These are phyloP conservation scores for Neophaeococcomyces aloes DNA, from an alignment of 2,329 filamentous ascomycete genomes.

Conservation along the genomic window DNA sequence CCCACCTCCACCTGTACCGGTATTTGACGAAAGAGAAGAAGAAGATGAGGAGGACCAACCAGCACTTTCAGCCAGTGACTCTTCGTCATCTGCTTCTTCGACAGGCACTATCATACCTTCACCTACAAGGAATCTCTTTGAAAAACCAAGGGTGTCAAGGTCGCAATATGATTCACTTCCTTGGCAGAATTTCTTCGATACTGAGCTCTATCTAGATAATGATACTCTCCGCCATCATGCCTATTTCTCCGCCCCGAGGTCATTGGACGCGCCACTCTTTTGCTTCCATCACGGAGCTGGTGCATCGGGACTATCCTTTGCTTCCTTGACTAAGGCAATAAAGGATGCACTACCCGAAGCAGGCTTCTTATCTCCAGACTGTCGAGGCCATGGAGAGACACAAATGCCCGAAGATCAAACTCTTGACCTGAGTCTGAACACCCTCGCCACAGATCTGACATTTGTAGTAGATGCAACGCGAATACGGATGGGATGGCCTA, in stretches of 20 bases:
- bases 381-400: conserved; percentile 73
- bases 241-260: conserved; percentile 69
- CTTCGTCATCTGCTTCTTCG: conserved; percentile 81
- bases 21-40: conserved; percentile 35
- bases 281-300: conserved; percentile 92
- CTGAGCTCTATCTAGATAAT: conserved; percentile 62
- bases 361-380: conserved; percentile 76
- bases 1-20: conserved; percentile 44
- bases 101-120: conserved; percentile 84
- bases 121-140: conserved; percentile 61
- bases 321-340: conserved; percentile 66
- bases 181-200: conserved; percentile 86
- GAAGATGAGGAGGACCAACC: conserved; percentile 24
- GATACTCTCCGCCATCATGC: conserved; percentile 60
- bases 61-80: conserved; percentile 41
- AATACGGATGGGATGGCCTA: conserved; percentile 58
- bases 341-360: conserved; percentile 65
- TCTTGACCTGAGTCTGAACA: conserved; percentile 60
- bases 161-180: conserved; percentile 53
- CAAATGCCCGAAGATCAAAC: conserved; percentile 12
- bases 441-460: conserved; percentile 62
- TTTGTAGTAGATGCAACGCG: conserved; percentile 59
- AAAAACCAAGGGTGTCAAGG: conserved; percentile 40
- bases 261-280: conserved; percentile 65
- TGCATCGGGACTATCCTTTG: conserved; percentile 86